phyloP scores from a whole-genome alignment of 1,284 basidiomycete genomes.

The Ustilago esculenta region DNA sequence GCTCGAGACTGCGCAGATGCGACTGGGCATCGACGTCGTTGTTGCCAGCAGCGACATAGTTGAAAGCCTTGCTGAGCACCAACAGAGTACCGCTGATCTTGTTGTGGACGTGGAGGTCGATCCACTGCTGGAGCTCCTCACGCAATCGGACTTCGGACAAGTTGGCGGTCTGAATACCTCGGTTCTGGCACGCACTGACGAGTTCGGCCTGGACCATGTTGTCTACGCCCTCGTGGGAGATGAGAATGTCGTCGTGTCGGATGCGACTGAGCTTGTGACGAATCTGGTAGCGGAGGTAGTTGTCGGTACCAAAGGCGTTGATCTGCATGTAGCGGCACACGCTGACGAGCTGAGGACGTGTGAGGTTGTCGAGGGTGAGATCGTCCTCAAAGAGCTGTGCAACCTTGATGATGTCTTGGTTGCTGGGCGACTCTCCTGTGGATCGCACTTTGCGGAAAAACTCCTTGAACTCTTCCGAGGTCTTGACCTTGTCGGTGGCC shows the following conservation, averaged over 20 bases:
- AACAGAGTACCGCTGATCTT: conserved; percentile 92
- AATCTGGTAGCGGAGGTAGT: conserved; percentile 94
- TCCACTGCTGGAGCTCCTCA: conserved; percentile 92
- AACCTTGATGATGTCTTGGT: conserved; percentile 88
- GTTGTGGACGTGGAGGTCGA: conserved; percentile 84
- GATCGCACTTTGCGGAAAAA: conserved; percentile 98
- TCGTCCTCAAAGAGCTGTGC: conserved; percentile 98
- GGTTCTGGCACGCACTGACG: conserved; percentile 89
- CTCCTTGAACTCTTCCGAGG: conserved; percentile 95
- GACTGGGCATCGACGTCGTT: conserved; percentile 66
- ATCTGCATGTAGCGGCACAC: conserved; percentile 94
- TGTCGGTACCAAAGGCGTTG: conserved; percentile 98
- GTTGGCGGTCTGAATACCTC: conserved; percentile 88
- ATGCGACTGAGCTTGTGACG: conserved; percentile 84
- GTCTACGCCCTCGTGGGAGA: conserved; percentile 87
- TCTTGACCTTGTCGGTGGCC: conserved; percentile 82
- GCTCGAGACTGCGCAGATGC: conserved; percentile 80
- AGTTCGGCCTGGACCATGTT: conserved; percentile 89
- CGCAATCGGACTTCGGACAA: conserved; percentile 73
- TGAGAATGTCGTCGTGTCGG: conserved; percentile 88
- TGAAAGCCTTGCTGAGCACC: conserved; percentile 90
- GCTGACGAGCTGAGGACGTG: conserved; percentile 93
- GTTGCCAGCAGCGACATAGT: conserved; percentile 72
- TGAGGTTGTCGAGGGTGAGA: conserved; percentile 95
- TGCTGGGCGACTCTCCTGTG: conserved; percentile 91